Base-by-base conservation (phyloP, 2,329 filamentous ascomycete genomes). In the Talaromyces rugulosus region DNA sequence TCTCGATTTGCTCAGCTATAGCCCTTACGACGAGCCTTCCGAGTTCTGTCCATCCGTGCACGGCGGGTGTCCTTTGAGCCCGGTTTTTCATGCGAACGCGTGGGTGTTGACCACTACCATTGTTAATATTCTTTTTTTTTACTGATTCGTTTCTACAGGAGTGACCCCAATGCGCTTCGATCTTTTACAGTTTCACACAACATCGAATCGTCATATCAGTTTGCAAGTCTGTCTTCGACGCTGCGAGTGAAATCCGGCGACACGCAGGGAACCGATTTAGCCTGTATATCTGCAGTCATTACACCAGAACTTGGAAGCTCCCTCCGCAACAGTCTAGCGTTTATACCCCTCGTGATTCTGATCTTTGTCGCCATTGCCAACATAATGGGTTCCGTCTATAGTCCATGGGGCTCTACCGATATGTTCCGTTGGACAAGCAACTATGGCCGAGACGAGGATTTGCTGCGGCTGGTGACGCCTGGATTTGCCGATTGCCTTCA, bases 371-470 rank as follows among this genome's bases (percentile, higher is more conserved):
- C 87, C 1, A 76, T 92, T 62, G 92, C 93, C 14, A 96, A 94
- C 6, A 81, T 93, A 40, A 87, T 92, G 66, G 92, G 95, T 2
- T 90, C 87, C 56, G 91, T 96, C 42, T 94, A 87, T 72, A 97
- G 93, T 71, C 95, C 95, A 0, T 99, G 95, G 94, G 95, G 95
- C 23, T 91, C 92, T 1, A 87, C 87, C 7, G 90, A 99, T 72
- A 83, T 94, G 23, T 98, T 98, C 74, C 88, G 91, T 67, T 99
- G 94, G 92, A 92, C 92, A n/a, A 96, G 92, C 71, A 99, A 99
- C 73, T 98, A 96, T 73, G 95, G 95, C 40, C 87, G 94, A 68
- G 95, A 99, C 69, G 90, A 91, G 64, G 95, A 99, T 77, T 81
- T 97, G 66, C 82, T 99, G 59, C 88, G 95, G 60, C 82, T 99